Base-by-base conservation (phyloP, 192 early-diverging fungal species). In the Coemansia sp. region DNA sequence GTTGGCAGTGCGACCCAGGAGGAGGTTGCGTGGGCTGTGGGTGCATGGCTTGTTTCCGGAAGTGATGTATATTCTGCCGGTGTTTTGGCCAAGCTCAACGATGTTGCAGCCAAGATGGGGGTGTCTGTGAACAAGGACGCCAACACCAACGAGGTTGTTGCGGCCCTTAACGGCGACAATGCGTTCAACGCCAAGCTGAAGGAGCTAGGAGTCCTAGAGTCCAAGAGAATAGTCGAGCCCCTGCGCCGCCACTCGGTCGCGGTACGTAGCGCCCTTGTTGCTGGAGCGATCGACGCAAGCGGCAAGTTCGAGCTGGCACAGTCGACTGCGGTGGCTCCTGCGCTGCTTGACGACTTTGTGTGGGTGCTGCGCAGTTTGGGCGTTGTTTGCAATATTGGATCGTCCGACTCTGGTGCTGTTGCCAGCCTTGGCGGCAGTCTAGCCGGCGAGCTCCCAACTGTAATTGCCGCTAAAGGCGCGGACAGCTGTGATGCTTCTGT, bases 301-400 rank as follows among this genome's bases (percentile, higher is more conserved):
- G 69, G 74, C 40, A 65, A 70, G 59, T 71, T 67, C 32, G 69
- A 61, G 6, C 20, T 76, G 6, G 43, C 25, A 36, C 48, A 61
- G 43, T 10, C 61, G 0, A 43, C 59, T 20, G 53, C 3, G 17
- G 22, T 0, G 46, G 9, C 34, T 35, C 15, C 25, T 4, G 62
- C 45, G n/a, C 57, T 71, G 42, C 48, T 76, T 38, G 9, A 61
- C 35, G 58, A 62, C 9, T 45, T 71, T 38, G 69, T 71, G 42
- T 76, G 74, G 74, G 55, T 71, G 13, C 38, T 64, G n/a, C 74
- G 74, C 69, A 76, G 74, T 29, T 61, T 76, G 25, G 74, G 74
- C 9, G 61, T 76, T 65, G 69, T 67, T 25, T 60, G 61, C 62
- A 23, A 61, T 19, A 19, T 63, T 35, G 15, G 9, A 9, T 17